A percentile compares a stretch with the other conserved stretches of the same genome.
Conservation (phyloP, 1,139 yeast species). For the Arxiozyma bovina region DNA sequence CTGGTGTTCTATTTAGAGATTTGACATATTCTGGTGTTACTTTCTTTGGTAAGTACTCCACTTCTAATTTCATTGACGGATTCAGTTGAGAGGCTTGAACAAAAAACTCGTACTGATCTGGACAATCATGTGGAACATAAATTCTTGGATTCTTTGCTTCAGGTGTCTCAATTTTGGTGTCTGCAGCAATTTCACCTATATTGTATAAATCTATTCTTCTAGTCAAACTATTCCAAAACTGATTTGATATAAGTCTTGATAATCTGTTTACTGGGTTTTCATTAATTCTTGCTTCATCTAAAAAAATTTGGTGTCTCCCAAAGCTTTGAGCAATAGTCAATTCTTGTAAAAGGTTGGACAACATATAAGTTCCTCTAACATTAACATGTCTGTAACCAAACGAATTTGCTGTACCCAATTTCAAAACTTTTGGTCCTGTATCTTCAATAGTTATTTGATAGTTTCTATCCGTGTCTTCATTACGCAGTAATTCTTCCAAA, state of each 20-base stretch:
- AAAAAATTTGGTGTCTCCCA: slow-evolving; percentile 66
- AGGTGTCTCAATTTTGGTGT: slow-evolving; percentile 64
- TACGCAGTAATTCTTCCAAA: slow-evolving; percentile 54
- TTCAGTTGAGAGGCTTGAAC: slow-evolving; percentile 42
- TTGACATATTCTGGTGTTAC: slow-evolving; percentile 64
- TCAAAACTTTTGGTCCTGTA: slow-evolving; percentile 81
- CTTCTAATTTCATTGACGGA: slow-evolving; percentile 60
- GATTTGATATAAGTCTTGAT: slow-evolving; percentile 62
- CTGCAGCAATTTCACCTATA: slow-evolving; percentile 62
- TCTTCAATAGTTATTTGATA: slow-evolving; percentile 89
- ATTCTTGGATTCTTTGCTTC: slow-evolving; percentile 52
- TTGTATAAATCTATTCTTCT: slow-evolving; percentile 57
- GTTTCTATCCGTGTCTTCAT: slow-evolving; percentile 82
- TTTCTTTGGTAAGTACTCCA: slow-evolving; percentile 54
- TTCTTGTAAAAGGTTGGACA: slow-evolving; percentile 82
- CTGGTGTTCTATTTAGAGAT: slow-evolving; percentile 76
- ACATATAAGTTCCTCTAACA: slow-evolving; percentile 84
- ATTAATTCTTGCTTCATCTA: slow-evolving; percentile 75
- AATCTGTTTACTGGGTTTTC: slow-evolving; percentile 84
- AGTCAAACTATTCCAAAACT: slow-evolving; percentile 77
- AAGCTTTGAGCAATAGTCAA: slow-evolving; percentile 75
- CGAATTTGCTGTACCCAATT: slow-evolving; percentile 77
- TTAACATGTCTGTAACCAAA: slow-evolving; percentile 67
- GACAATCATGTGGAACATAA: slow-evolving; percentile 63
- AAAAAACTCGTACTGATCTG: slow-evolving; percentile 69